Conservation (phyloP, 352 stramenopile species). For the Thalassiosira livingstoniorum region DNA sequence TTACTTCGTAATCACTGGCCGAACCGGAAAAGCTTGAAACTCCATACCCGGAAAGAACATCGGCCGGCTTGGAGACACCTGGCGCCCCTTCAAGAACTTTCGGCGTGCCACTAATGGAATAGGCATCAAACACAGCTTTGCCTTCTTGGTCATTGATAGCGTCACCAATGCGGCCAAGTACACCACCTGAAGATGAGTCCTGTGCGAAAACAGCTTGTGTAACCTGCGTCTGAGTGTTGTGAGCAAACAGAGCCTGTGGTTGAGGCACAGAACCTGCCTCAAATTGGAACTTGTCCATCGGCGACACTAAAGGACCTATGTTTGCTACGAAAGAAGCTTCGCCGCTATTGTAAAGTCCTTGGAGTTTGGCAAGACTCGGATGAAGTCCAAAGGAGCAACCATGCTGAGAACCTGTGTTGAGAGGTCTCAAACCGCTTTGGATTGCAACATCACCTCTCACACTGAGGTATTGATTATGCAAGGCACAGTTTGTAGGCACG, state of each 20-base stretch:
- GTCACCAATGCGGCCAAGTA: slow-evolving; percentile 71
- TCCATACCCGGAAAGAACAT: slow-evolving; percentile 57
- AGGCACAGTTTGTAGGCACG: slow-evolving; percentile 42
- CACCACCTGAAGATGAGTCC: slow-evolving; percentile 48
- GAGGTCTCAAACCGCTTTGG: slow-evolving; percentile 31
- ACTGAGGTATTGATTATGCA: slow-evolving; percentile 63
- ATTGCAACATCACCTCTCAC: slow-evolving; percentile 69
- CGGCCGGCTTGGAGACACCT: slow-evolving; percentile 45
- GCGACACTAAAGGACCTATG: slow-evolving; percentile 65
- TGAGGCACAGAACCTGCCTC: slow-evolving; percentile 28
- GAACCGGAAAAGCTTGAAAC: slow-evolving; percentile 46
- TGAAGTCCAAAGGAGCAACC: slow-evolving; percentile 73
- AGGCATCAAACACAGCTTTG: slow-evolving; percentile 52
- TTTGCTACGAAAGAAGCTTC: slow-evolving; percentile 70
- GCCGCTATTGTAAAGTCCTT: slow-evolving; percentile 60
- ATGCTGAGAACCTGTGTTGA: slow-evolving; percentile 56
- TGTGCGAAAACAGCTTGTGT: slow-evolving; percentile 65
- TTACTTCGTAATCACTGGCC: slow-evolving; percentile 35
- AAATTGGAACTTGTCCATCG: slow-evolving; percentile 38
- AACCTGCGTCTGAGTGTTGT: slow-evolving; percentile 62
- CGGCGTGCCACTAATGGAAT: slow-evolving; percentile 64
- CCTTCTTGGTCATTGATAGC: slow-evolving; percentile 48
- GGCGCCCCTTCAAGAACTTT: slow-evolving; percentile 65
- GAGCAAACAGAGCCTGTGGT: slow-evolving; percentile 68
- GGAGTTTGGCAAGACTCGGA: slow-evolving; percentile 50